phyloP scores from a whole-genome alignment of 768 basidiomycete species.

The Tylopilus felleus region DNA sequence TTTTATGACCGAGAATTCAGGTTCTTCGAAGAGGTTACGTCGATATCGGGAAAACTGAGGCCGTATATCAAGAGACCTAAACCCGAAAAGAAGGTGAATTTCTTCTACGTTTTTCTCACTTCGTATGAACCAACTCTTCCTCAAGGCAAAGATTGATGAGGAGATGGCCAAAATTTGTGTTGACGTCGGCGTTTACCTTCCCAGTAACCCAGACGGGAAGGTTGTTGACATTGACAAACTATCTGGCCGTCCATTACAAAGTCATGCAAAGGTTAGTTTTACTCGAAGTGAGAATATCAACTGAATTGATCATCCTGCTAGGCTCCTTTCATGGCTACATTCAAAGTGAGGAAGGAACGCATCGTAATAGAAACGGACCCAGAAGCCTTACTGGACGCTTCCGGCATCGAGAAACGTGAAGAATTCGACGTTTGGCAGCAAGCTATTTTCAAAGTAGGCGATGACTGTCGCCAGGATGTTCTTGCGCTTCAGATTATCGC shows the following conservation, averaged over 20 bases:
- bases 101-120: neutral
- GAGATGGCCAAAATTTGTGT: conserved; percentile 97
- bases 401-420: conserved; percentile 50
- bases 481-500: conserved; percentile 95
- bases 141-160: conserved; percentile 95
- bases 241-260: conserved; percentile 93
- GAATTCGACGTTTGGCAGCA: conserved; percentile 94
- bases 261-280: conserved; percentile 82
- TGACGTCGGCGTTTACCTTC: conserved; percentile 94
- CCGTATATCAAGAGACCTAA: conserved; percentile 95
- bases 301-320: conserved; percentile 31
- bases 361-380: conserved; percentile 65
- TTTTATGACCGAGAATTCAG: conserved; percentile 95
- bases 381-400: conserved; percentile 68
- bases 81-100: conserved; percentile 86
- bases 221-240: conserved; percentile 98
- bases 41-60: conserved; percentile 96
- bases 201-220: conserved; percentile 94
- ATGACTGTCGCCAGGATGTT: conserved; percentile 98
- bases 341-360: conserved; percentile 91
- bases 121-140: neutral
- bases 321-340: conserved; percentile 99
- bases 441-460: conserved; percentile 99
- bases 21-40: conserved; percentile 96
- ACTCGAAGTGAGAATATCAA: neutral